Evolutionary conservation across 2,329 filamentous ascomycete genomes (phyloP).

Genomic region (Aspergillus quadrilineatus): DNA sequence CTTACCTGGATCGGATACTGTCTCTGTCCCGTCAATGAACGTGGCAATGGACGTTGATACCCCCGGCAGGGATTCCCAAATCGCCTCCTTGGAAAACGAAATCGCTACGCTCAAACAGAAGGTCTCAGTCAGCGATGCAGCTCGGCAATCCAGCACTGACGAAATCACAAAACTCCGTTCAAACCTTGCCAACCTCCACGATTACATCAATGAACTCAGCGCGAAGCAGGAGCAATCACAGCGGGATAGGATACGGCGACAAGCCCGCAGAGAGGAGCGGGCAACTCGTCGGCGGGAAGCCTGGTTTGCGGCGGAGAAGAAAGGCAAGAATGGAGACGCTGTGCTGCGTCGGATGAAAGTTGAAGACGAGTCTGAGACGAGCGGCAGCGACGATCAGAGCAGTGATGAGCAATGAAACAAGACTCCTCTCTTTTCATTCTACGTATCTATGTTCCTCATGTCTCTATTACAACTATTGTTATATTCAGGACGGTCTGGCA

Average conservation of each 20-base stretch:
- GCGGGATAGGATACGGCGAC: conserved; percentile 32
- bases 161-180: conserved; percentile 41
- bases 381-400: conserved; percentile 37
- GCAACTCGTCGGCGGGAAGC: conserved; percentile 42
- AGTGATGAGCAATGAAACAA: conserved; percentile 27
- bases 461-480: background rate
- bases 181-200: conserved; percentile 35
- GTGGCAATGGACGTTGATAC: conserved; percentile 19
- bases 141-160: conserved; percentile 35
- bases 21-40: conserved; percentile 17
- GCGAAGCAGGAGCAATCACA: conserved; percentile 38
- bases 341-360: conserved; percentile 41
- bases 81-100: conserved; percentile 41
- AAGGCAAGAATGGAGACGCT: conserved; percentile 42
- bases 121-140: conserved; percentile 33
- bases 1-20: conserved; percentile 26
- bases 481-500: background rate
- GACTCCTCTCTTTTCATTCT: background rate
- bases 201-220: conserved; percentile 41
- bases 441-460: background rate
- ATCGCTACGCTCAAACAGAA: conserved; percentile 41
- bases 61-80: conserved; percentile 26
- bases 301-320: conserved; percentile 48
- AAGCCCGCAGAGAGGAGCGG: conserved; percentile 42
- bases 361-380: conserved; percentile 34